Base-by-base conservation (phyloP, 257 asterid genomes). In the Ehretia macrophylla region DNA sequence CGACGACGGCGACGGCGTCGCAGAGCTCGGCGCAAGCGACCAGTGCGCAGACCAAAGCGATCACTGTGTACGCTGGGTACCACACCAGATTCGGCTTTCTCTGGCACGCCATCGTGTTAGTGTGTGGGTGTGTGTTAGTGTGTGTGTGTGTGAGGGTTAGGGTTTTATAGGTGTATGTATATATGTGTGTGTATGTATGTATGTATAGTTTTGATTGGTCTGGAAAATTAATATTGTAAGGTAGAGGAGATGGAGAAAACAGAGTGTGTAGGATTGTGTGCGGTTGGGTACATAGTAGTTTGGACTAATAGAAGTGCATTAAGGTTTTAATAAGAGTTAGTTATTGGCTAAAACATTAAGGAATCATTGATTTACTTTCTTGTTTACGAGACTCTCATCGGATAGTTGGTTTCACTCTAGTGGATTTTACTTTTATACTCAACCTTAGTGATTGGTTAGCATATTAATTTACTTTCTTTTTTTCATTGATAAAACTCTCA, bases 1-100 rank as follows among this genome's bases (percentile, higher is more conserved):
- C 98, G 57, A 91, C 94, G 38, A 82, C 91, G 16, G 95, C 35
- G 27, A 71, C 94, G 71, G 95, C 95, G 77, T 83, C 92, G 70
- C 88, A 82, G 46, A 91, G 80, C 71, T 91, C 96, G 14, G 77
- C 94, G 79, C 86, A 91, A 16, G 94, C 82, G 62, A 77, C 76
- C 4, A 91, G 79, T 39, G 85, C 62, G 35, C 84, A 72, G 11
- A 81, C 68, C 55, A 83, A 69, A 19, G 81, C 64, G 49, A 82
- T 51, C 45, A 72, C 67, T 14, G 87, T 72, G 67, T 83, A 78
- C 40, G 81, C 62, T 55, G 91, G 83, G 58, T 68, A 85, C 72
- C 74, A 63, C 58, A 84, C 37, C 63, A 71, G 57, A 3, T 67
- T 63, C 32, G 79, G 45, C 64, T 42, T 42, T 42, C 47, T 42